Evolutionary conservation across 352 stramenopile genomes (phyloP).

Genomic region (Saprolegnia diclina): DNA sequence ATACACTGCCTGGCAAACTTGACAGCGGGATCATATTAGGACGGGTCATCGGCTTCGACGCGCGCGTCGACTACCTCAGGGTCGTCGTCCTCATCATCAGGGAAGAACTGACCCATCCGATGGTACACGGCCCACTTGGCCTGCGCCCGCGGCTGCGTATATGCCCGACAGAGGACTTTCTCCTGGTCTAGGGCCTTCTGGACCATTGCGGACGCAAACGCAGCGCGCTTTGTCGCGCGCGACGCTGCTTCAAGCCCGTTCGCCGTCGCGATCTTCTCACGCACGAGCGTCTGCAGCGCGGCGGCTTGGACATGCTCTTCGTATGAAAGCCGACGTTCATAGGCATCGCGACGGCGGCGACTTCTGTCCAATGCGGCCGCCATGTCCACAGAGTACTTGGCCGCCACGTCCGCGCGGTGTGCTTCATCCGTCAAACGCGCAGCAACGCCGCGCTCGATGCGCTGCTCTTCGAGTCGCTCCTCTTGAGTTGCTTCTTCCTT

Average conservation of each 20-base stretch:
- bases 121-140: constrained; percentile 23
- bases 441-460: neutral
- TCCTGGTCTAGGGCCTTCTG: constrained; percentile 8
- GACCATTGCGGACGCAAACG: constrained; percentile 12
- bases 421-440: neutral
- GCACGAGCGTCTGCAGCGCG: neutral
- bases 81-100: neutral
- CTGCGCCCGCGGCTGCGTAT: constrained; percentile 5
- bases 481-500: constrained; percentile 33
- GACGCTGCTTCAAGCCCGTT: neutral
- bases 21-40: neutral
- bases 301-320: neutral
- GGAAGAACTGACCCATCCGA: neutral
- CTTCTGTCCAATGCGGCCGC: neutral
- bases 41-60: neutral
- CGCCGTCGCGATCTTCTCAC: neutral
- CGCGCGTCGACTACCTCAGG: neutral
- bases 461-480: neutral
- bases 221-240: neutral
- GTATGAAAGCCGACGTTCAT: neutral
- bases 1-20: too few relatives aligned
- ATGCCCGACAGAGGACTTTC: neutral
- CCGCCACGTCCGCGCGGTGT: neutral
- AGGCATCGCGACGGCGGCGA: neutral
- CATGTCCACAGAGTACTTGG: constrained; percentile 12